phyloP scores from a whole-genome alignment of 805 yeast species.

The Wickerhamia fluorescens region DNA sequence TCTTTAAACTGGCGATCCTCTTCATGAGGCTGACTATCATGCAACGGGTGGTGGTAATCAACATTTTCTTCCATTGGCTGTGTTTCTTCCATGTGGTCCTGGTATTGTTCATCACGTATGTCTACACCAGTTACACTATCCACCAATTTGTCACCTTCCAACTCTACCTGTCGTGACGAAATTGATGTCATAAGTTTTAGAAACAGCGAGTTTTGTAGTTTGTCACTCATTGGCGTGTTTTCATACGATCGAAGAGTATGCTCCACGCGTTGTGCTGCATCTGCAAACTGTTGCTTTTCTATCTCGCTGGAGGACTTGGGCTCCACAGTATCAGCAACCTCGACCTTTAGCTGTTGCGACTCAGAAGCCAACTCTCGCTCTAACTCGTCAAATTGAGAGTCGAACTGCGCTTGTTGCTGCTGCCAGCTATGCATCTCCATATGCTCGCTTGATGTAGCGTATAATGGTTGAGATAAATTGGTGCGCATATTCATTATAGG shows the following conservation, averaged over 20 bases:
- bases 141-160: constrained; percentile 35
- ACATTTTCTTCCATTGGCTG: neutral
- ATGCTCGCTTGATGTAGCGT: constrained; percentile 2
- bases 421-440: constrained; percentile 1
- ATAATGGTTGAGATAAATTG: constrained; percentile 11
- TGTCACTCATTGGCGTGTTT: constrained; percentile 13
- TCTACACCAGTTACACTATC: constrained; percentile 13
- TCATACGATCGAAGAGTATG: constrained; percentile 12
- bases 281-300: constrained; percentile 33
- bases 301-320: constrained; percentile 6
- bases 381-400: constrained; percentile 25
- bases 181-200: constrained; percentile 34
- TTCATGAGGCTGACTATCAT: constrained; percentile 2
- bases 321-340: neutral
- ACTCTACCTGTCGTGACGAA: constrained; percentile 29
- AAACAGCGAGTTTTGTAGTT: constrained; percentile 30
- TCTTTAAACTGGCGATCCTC: neutral
- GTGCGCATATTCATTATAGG: constrained; percentile 13
- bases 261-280: constrained; percentile 31
- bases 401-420: constrained; percentile 14
- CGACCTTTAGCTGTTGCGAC: constrained; percentile 1
- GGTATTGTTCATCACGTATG: constrained; percentile 3
- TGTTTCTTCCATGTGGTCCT: neutral
- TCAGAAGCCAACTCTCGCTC: constrained; percentile 20
- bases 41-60: constrained; percentile 10